Conservation (phyloP, 2,329 filamentous ascomycete genomes). For the Thielaviopsis populi region DNA sequence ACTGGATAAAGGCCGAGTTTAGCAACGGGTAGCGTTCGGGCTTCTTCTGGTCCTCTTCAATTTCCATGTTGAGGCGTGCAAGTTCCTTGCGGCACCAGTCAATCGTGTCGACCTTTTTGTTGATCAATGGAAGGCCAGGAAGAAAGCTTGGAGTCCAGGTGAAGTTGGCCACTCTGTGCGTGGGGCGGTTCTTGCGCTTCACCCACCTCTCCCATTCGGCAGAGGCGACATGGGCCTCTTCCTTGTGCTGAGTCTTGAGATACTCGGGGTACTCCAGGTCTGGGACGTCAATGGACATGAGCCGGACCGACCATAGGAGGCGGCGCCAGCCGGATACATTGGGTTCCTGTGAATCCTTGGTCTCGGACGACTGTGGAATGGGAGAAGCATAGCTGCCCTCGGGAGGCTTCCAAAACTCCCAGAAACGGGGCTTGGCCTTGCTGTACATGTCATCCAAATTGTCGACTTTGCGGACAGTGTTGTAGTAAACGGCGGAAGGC, state of each 20-base stretch:
- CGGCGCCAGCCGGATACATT: slow-evolving; percentile 35
- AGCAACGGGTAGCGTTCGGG: slow-evolving; percentile 78
- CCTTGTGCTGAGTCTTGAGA: slow-evolving; percentile 48
- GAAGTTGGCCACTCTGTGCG: slow-evolving; percentile 56
- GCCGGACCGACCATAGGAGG: slow-evolving; percentile 10
- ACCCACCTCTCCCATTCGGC: slow-evolving; percentile 70
- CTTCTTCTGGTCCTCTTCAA: slow-evolving; percentile 75
- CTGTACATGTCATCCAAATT: slow-evolving; percentile 36
- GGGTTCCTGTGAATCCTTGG: slow-evolving; percentile 22
- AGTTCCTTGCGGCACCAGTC: slow-evolving; percentile 79
- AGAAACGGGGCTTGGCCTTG: slow-evolving; percentile 36
- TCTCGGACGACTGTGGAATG: slow-evolving; percentile 40
- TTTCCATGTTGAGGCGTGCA: slow-evolving; percentile 77
- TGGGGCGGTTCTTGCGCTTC: slow-evolving; percentile 67
- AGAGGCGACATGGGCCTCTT: slow-evolving; percentile 36
- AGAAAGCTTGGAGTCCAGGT: slow-evolving; percentile 49
- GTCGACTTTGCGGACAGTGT: slow-evolving; percentile 37
- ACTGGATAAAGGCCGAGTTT: slow-evolving; percentile 96
- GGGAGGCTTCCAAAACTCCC: slow-evolving; percentile 51
- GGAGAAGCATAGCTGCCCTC: slow-evolving; percentile 46
- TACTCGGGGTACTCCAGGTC: slow-evolving; percentile 44
- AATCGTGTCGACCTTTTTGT: slow-evolving; percentile 88
- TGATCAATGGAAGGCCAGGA: slow-evolving; percentile 60
- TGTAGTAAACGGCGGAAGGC: slow-evolving; percentile 23
- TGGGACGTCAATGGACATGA: slow-evolving; percentile 25